Conservation (phyloP, 1,284 basidiomycete species). For the Cutaneotrichosporon daszewskae region DNA sequence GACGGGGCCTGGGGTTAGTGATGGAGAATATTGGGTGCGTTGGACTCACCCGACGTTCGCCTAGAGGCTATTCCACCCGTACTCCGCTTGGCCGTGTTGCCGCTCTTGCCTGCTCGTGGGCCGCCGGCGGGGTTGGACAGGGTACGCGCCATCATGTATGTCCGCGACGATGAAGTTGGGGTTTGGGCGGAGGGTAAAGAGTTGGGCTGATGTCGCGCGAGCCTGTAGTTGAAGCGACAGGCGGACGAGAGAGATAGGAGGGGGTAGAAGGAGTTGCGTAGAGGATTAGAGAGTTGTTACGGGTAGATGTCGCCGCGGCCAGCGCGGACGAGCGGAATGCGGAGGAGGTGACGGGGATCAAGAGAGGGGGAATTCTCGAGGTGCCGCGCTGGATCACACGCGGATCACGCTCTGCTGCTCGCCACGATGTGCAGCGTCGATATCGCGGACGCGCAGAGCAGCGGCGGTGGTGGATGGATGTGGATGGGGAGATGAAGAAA, state of each 20-base stretch:
- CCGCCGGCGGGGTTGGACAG: conserved; percentile 5
- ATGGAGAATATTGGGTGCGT: background rate
- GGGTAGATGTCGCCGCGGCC: too few relatives aligned
- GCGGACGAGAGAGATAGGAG: too few relatives aligned
- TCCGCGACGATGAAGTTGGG: background rate
- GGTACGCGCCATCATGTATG: conserved; percentile 12
- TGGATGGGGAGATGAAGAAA: background rate
- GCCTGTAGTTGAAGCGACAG: too few relatives aligned
- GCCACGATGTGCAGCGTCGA: background rate
- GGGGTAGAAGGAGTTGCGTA: too few relatives aligned
- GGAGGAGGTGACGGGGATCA: background rate
- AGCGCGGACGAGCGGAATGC: too few relatives aligned
- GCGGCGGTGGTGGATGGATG: background rate
- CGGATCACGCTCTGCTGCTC: too few relatives aligned
- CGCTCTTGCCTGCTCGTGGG: conserved; percentile 11
- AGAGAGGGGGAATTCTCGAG: too few relatives aligned
- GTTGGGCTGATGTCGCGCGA: too few relatives aligned
- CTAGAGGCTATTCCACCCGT: conserved; percentile 38
- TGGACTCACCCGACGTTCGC: conserved; percentile 1
- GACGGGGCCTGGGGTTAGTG: background rate
- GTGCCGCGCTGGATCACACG: too few relatives aligned
- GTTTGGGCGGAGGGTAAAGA: background rate
- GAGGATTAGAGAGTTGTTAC: too few relatives aligned
- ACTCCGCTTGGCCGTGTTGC: conserved; percentile 37
- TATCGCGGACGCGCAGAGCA: too few relatives aligned